Evolutionary conservation across 208 protist species (phyloP), one percentile per base, ranked within the genome.

Genomic region (Leishmania guyanensis): DNA sequence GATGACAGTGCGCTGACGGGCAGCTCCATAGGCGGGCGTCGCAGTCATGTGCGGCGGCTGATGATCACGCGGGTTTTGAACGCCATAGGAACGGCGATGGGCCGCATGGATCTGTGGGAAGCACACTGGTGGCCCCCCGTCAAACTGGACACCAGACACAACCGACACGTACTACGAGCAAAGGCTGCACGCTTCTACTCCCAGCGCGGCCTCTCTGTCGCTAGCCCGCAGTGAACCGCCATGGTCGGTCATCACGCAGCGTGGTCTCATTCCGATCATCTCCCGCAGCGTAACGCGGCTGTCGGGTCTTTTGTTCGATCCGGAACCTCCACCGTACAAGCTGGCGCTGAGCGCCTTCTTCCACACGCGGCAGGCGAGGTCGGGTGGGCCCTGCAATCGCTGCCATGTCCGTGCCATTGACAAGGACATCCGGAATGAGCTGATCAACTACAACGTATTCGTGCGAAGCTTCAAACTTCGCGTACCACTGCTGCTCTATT

Each of bases 401-500:
- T 84, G 71, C 39, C 82, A 75, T n/a, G 54, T 62, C 43, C 70
- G 60, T 26, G 58, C 53, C 46, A 74, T 81, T 33, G 71, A 80
- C 54, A 65, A 81, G 9, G 62, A 81, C 51, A 62, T 81, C 51
- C 76, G 36, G 26, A 17, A 14, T 5, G 77, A 85, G 64, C 77
- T 75, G 20, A 36, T 46, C 17, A 58, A 78, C 54, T 89, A 85
- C 77, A 65, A 80, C 9, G 73, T 43, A 58, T 81, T 85, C 53
- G 43, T 74, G 56, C 82, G 72, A 9, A 53, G 71, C 51, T 72
- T 69, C 60, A 74, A 85, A 53, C 82, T 85, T 36, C 82, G 82
- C 12, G 77, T 85, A 10, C 82, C 82, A 36, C 33, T 80, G 76
- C 76, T 85, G 29, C 77, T 85, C 26, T 85, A 81, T 48, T 85